Conservation (phyloP, 768 basidiomycete genomes). For the Rhizopogon vulgaris region DNA sequence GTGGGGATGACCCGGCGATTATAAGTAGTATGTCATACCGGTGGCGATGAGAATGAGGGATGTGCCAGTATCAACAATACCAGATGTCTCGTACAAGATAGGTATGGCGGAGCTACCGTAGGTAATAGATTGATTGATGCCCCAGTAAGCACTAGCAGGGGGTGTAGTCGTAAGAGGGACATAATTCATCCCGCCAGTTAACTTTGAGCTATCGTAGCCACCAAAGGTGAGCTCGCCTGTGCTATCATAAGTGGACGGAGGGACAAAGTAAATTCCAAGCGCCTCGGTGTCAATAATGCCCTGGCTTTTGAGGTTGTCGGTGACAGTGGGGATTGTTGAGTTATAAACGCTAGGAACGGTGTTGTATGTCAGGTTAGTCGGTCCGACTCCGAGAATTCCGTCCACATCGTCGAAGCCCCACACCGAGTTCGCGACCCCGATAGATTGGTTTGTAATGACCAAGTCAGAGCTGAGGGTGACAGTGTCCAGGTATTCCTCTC, state of each 20-base stretch:
- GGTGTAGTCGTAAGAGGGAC: constrained; percentile 17
- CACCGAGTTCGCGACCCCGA: constrained; percentile 28
- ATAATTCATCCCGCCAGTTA: constrained; percentile 13
- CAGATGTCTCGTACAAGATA: constrained; percentile 19
- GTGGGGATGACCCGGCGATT: no score
- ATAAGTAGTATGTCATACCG: constrained; percentile 6
- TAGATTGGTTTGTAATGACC: constrained; percentile 24
- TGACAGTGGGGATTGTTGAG: constrained; percentile 21
- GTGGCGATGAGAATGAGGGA: constrained; percentile 19
- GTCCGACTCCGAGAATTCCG: constrained; percentile 33
- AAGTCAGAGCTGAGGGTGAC: constrained; percentile 10
- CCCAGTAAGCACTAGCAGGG: constrained; percentile 24
- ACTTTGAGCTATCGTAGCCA: constrained; percentile 30
- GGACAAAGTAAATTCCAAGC: constrained; percentile 28
- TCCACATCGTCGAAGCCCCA: constrained; percentile 25
- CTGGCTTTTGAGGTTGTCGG: constrained; percentile 26
- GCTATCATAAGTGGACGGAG: constrained; percentile 13
- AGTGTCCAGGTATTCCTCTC: constrained; percentile 13
- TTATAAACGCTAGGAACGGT: constrained; percentile 2
- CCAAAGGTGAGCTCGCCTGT: constrained; percentile 19
- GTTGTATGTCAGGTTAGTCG: constrained; percentile 25
- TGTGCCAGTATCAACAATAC: constrained; percentile 30
- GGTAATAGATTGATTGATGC: constrained; percentile 24
- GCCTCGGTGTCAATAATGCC: constrained; percentile 22
- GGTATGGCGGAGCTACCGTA: constrained; percentile 13